Evolutionary conservation across 73 alveolate species (phyloP).

Genomic region (Paramecium sexaurelia): DNA sequence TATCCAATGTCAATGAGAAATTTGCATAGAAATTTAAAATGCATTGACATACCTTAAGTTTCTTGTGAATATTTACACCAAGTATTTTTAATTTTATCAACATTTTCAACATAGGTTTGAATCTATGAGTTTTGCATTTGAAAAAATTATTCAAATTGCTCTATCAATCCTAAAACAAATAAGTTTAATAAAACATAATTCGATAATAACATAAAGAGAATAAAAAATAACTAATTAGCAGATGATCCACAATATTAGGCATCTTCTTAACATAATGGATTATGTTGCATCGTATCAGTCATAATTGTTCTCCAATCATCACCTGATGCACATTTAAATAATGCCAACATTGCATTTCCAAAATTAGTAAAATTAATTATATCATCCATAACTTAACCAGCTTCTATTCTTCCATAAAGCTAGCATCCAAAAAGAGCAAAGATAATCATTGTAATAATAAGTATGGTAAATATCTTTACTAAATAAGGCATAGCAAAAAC

Average conservation of each 20-base stretch:
- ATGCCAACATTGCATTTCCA: not conserved
- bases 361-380: constrained; percentile 1
- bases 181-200: not conserved
- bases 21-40: not conserved
- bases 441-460: not conserved
- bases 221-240: not conserved
- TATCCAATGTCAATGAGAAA: not conserved
- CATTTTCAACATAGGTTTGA: constrained; percentile 43
- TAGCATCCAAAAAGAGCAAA: not conserved
- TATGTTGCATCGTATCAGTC: not conserved
- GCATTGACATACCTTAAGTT: constrained; percentile 1
- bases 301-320: constrained; percentile 30
- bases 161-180: constrained; percentile 22
- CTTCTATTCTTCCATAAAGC: not conserved
- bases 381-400: constrained; percentile 15
- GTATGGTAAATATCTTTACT: not conserved
- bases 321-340: constrained; percentile 13
- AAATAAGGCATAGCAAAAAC: constrained; percentile 32
- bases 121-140: not conserved
- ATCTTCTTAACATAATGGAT: constrained; percentile 16
- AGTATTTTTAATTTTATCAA: not conserved
- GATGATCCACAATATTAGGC: constrained; percentile 7
- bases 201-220: not conserved
- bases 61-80: constrained; percentile 30
- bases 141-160: constrained; percentile 7